Conservation (phyloP, 2,329 filamentous ascomycete genomes). For the Incumbomyces delicatus region DNA sequence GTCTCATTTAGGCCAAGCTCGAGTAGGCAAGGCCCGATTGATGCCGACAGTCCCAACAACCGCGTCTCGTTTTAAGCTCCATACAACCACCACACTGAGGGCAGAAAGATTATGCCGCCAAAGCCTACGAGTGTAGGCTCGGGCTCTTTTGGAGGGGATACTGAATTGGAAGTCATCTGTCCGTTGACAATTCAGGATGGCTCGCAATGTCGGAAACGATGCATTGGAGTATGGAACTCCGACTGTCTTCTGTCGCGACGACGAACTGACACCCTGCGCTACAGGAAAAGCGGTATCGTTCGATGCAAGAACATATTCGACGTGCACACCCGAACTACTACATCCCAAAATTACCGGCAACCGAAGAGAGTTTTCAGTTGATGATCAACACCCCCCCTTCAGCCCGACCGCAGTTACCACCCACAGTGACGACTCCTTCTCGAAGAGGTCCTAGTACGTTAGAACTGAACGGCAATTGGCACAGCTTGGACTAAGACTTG, state of each 20-base stretch:
- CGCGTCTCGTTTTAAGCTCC: conserved; percentile 13
- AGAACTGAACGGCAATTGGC: background rate
- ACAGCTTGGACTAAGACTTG: conserved; percentile 17
- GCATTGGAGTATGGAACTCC: conserved; percentile 70
- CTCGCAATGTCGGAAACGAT: conserved; percentile 93
- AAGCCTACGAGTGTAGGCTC: conserved; percentile 78
- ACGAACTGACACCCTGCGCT: conserved; percentile 24
- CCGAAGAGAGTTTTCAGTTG: conserved; percentile 91
- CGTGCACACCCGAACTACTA: conserved; percentile 95
- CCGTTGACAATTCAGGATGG: conserved; percentile 92
- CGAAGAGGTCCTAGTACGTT: conserved; percentile 20
- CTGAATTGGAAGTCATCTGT: conserved; percentile 93
- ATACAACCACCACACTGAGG: conserved; percentile 22
- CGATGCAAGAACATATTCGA: conserved; percentile 98
- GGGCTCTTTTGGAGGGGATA: conserved; percentile 74
- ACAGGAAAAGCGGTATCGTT: conserved; percentile 91
- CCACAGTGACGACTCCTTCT: conserved; percentile 20
- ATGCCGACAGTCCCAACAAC: conserved; percentile 6
- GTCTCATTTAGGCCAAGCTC: conserved; percentile 7
- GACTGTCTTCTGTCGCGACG: conserved; percentile 10
- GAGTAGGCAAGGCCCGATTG: conserved; percentile 7
- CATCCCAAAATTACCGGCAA: conserved; percentile 93
- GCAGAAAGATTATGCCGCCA: conserved; percentile 64
- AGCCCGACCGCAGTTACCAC: conserved; percentile 51
- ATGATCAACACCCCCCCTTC: conserved; percentile 90